Evolutionary conservation across 2,329 filamentous ascomycete species (phyloP).

Genomic region (Aspergillus luchuensis): DNA sequence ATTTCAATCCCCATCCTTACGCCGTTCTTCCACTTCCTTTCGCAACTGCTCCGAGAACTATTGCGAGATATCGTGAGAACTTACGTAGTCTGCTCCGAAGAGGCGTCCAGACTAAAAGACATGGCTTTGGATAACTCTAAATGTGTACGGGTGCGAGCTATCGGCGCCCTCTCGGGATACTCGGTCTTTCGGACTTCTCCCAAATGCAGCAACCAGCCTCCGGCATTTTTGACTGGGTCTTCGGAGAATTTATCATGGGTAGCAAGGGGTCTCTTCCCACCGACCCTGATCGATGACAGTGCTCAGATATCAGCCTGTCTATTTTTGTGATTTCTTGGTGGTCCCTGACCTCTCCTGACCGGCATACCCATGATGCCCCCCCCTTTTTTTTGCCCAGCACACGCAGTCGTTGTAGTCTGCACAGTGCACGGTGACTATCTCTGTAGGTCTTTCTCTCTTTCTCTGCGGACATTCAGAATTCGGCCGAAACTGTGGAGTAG

Average conservation of each 20-base stretch:
- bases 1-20: not conserved
- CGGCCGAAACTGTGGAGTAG: slow-evolving; percentile 19
- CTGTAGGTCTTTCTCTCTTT: not conserved
- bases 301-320: slow-evolving; percentile 7
- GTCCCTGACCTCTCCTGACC: not conserved
- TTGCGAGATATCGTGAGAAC: not conserved
- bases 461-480: slow-evolving; percentile 1
- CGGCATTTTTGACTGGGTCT: slow-evolving; percentile 9
- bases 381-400: not conserved
- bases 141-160: not conserved
- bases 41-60: not conserved
- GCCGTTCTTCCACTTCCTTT: not conserved
- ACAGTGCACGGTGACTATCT: not conserved
- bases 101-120: not conserved
- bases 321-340: not conserved
- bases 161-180: not conserved
- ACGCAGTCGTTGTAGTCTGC: not conserved
- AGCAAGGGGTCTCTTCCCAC: slow-evolving; percentile 7
- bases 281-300: slow-evolving; percentile 4
- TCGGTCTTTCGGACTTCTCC: slow-evolving; percentile 7
- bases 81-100: not conserved
- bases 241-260: slow-evolving; percentile 5
- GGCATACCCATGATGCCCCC: not conserved
- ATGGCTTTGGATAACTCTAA: not conserved
- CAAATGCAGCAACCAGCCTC: slow-evolving; percentile 13